Base-by-base conservation (phyloP, 257 asterid genomes). In the Schizonepeta tenuifolia region DNA sequence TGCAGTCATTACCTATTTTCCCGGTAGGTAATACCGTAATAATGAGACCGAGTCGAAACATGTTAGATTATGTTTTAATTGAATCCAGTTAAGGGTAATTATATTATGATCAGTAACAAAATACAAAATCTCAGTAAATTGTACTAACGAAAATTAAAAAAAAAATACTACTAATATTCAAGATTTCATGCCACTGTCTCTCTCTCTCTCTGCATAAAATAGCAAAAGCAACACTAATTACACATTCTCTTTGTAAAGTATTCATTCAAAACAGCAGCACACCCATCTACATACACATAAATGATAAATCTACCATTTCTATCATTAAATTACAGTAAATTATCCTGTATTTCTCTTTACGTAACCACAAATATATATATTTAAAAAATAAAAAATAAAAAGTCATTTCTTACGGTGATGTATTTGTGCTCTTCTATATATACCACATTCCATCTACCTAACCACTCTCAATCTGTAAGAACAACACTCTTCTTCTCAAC, bases 311-410 rank as follows among this genome's bases (percentile, higher is more conserved):
- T 67, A 51, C 36, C 15, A 44, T 12, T 78, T 71, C 81, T 75
- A 70, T 58, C 0, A 43, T 65, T 21, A 80, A 79, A 9, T 35
- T 55, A 68, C 75, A 65, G 47, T 38, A 22, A 47, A 63, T 56
- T 36, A 56, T 60, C 47, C 69, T 54, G 71, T 56, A 69, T 28
- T 55, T 61, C 31, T 74, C 20, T 74, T 15, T 47, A 76, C 54
- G 43, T 15, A 47, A 79, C 66, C 68, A 66, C 60, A 67, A 77
- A 83, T 24, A 24, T 24, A 67, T 77, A 83, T 24, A 24, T 24
- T 24, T 24, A 24, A 24, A 24, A 55, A 44, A 71, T 61, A 21
- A 41, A 18, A 26, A 5, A 38, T 18, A 40, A 58, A n/a, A n/a
- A n/a, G n/a, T n/a, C 56, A 70, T 54, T 51, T 50, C 75, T 74